A percentile compares a stretch with the other conserved stretches of the same genome.
These are phyloP conservation scores for Amanita exitialis DNA, from an alignment of 768 basidiomycete species.

Conservation along the genomic window DNA sequence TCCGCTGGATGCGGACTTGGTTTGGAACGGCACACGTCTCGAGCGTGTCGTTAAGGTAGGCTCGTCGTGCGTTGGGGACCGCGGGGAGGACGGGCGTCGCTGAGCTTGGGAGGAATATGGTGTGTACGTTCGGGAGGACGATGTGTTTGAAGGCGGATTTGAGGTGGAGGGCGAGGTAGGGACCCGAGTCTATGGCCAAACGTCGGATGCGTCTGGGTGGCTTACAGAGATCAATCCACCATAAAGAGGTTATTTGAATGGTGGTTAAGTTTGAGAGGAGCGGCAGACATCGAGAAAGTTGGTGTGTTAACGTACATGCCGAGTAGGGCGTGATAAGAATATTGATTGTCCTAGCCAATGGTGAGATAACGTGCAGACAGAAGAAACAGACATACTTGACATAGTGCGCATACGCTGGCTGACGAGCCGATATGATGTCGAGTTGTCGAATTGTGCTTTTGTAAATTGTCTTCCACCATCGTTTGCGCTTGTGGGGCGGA, in stretches of 20 bases:
- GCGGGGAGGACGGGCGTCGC: neutral
- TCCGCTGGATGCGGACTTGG: neutral
- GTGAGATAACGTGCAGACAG: too few species aligned
- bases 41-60: neutral
- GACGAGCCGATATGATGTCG: neutral
- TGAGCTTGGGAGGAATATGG: neutral
- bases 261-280: conserved; percentile 1
- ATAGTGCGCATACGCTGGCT: neutral
- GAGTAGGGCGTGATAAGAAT: neutral
- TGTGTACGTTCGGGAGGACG: neutral
- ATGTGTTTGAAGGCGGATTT: neutral
- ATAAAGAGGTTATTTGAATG: neutral
- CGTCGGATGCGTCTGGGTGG: neutral
- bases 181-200: neutral
- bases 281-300: neutral
- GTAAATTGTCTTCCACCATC: neutral
- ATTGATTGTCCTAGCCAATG: neutral
- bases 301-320: neutral
- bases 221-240: neutral
- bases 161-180: conserved; percentile 6
- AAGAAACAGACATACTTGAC: neutral
- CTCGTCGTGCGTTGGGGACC: neutral
- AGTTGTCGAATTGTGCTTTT: neutral
- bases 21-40: neutral
- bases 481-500: neutral